Evolutionary conservation across 106 monocot species (phyloP).

Genomic region (Dendrobium officinale): DNA sequence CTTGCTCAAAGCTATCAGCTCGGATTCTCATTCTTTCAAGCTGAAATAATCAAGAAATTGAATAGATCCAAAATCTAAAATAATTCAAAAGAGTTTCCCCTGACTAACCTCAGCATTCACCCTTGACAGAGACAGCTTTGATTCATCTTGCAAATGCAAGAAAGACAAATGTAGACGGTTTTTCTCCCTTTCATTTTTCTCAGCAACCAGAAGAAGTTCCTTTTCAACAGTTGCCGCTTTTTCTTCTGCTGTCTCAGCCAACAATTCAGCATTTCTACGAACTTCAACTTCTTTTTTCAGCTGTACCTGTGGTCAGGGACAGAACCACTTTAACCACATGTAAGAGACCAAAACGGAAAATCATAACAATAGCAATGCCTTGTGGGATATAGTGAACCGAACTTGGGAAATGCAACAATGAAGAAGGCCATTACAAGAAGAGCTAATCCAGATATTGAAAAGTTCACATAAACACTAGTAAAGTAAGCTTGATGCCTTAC

Average conservation of each 20-base stretch:
- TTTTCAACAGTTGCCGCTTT: conserved; percentile 5
- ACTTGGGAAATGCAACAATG: background rate
- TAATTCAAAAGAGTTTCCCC: background rate
- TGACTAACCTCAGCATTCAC: conserved; percentile 5
- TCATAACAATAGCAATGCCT: background rate
- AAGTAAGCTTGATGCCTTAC: background rate
- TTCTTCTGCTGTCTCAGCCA: background rate
- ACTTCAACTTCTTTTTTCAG: background rate
- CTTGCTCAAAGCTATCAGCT: conserved; percentile 2
- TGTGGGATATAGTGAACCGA: background rate
- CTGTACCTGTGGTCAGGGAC: background rate
- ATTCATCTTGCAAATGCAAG: conserved; percentile 4
- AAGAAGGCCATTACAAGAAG: background rate
- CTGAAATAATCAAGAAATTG: background rate
- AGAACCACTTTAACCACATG: background rate
- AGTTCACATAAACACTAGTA: background rate
- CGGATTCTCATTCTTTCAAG: conserved; percentile 11
- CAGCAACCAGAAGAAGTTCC: background rate
- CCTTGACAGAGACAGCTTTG: background rate
- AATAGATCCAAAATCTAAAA: background rate
- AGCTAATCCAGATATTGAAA: background rate
- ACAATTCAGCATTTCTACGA: conserved; percentile 2
- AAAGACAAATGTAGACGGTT: conserved; percentile 1
- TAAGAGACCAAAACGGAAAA: conserved; percentile 1
- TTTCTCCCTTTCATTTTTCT: conserved; percentile 8